phyloP scores from a whole-genome alignment of 2,329 filamentous ascomycete species.

The Talaromyces islandicus region DNA sequence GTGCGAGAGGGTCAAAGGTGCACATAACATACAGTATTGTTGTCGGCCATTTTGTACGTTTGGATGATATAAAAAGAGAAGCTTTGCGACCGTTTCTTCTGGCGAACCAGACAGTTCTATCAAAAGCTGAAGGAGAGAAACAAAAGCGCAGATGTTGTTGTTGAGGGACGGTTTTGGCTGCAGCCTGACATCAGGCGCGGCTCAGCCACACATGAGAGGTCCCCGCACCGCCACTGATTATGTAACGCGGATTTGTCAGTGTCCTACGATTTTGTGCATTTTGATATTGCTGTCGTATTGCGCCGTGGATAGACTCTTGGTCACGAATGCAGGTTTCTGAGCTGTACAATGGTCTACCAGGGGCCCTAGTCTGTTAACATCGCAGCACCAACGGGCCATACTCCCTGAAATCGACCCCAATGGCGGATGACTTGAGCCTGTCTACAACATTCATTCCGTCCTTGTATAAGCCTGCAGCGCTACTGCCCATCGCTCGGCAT shows the following conservation, averaged over 20 bases:
- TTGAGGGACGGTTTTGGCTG: neutral
- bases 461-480: slow-evolving; percentile 74
- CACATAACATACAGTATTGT: neutral
- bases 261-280: neutral
- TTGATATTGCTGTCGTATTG: neutral
- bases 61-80: neutral
- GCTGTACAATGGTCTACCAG: neutral
- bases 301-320: neutral
- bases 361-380: neutral
- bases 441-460: slow-evolving; percentile 61
- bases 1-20: neutral
- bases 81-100: neutral
- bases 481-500: slow-evolving; percentile 84
- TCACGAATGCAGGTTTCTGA: neutral
- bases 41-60: neutral
- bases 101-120: neutral
- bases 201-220: neutral
- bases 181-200: neutral
- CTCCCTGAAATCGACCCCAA: slow-evolving; percentile 16
- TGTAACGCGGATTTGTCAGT: neutral
- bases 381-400: neutral
- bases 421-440: slow-evolving; percentile 40
- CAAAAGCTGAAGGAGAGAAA: neutral
- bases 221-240: neutral
- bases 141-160: neutral